Evolutionary conservation across 805 yeast genomes (phyloP), one percentile per base, ranked within the genome.

Genomic region (Suhomyces pyralidae): DNA sequence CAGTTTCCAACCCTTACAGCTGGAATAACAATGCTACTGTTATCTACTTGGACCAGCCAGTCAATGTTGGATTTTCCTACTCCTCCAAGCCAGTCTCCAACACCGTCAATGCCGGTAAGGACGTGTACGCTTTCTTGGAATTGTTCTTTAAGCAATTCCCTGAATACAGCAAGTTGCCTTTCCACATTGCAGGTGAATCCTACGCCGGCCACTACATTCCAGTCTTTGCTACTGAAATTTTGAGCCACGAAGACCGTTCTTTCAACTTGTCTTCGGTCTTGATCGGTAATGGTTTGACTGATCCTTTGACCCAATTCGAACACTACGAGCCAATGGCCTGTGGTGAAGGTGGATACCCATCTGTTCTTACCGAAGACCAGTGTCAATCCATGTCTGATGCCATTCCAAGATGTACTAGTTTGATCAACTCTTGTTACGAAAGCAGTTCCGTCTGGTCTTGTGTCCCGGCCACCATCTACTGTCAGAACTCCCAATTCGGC

Each of bases 161-260:
- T 34, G 81, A 89, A 63, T 84, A 84, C 66, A 63, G 76, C 30
- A 69, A 78, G 51, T 69, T 71, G 44, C 81, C 80, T 49, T 87
- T 91, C 81, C 96, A 90, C 69, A 88, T 91, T 66, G 86, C 97
- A 44, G 97, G 97, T 59, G 97, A 91, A 67, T 87, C 96, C 7
- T 91, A 92, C 64, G 97, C 93, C 17, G 97, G 97, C 48, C 96
- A 90, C 66, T 92, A 93, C 72, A 88, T 92, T 58, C 99, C 99
- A 19, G 88, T 81, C 8, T 88, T 91, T 70, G 96, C 96, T 7
- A 68, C 81, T 53, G 96, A 90, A 69, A 90, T 91, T 61, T 73
- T 89, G 61, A 74, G 81, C 40, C 90, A 88, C 62, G 76, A 80
- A 22, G 86, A 84, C 51, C 71, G 74, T 51, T 62, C 68, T 19